phyloP scores from a whole-genome alignment of 139 green algal genomes.

The Picochlorum sp. region DNA sequence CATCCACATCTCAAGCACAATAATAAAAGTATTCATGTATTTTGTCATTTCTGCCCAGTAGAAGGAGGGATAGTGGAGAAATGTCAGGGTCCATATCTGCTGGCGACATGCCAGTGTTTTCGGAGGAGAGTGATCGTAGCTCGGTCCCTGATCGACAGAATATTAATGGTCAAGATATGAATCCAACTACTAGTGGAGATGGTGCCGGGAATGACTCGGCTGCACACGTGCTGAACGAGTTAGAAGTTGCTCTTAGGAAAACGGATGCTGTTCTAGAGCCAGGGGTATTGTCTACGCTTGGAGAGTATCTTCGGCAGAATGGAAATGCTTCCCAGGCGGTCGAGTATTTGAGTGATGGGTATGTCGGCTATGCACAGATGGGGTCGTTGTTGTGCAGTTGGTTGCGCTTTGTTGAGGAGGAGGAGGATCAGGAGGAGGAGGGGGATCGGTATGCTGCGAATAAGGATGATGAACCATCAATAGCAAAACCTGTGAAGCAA shows the following conservation, averaged over 20 bases:
- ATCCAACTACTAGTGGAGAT: neutral
- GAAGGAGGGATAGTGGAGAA: too few species aligned
- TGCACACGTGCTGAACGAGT: constrained; percentile 22
- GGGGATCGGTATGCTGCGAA: too few species aligned
- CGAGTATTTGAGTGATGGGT: constrained; percentile 54
- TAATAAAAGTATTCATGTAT: too few species aligned
- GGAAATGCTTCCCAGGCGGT: constrained; percentile 48
- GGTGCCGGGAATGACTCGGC: neutral
- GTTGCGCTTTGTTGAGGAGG: constrained; percentile 26
- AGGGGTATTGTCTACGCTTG: constrained; percentile 39
- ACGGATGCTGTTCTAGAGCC: constrained; percentile 64
- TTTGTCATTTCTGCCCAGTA: too few species aligned
- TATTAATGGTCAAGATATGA: neutral
- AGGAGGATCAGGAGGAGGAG: neutral
- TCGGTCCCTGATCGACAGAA: too few species aligned
- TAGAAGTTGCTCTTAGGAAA: constrained; percentile 49
- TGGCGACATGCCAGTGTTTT: too few species aligned
- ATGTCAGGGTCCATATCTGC: too few species aligned
- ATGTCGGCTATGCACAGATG: constrained; percentile 66
- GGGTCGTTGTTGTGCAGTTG: constrained; percentile 47
- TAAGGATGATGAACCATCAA: too few species aligned
- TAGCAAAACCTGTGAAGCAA: neutral
- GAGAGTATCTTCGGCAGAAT: constrained; percentile 41
- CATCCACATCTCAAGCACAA: too few species aligned
- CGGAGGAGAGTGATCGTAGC: too few species aligned